These are phyloP conservation scores for Cercophora scortea DNA, from an alignment of 495 filamentous ascomycete species.

Conservation along the genomic window DNA sequence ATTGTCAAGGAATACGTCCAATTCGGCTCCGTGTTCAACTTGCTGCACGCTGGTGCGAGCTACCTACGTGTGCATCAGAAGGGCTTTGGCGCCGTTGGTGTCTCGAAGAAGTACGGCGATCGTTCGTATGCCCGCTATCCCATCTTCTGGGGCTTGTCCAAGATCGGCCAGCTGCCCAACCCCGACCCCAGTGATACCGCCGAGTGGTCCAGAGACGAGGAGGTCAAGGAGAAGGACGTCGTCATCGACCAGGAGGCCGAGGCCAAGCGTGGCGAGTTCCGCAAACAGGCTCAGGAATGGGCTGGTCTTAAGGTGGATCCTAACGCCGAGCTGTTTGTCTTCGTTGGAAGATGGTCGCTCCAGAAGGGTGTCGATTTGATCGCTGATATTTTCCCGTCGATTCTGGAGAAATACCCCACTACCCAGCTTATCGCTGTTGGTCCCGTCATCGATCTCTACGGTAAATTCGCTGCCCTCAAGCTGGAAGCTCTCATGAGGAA, in stretches of 20 bases:
- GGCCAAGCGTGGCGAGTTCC: constrained; percentile 44
- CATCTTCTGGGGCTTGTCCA: constrained; percentile 67
- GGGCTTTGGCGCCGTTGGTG: constrained; percentile 67
- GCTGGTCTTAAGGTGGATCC: constrained; percentile 55
- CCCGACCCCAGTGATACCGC: constrained; percentile 66
- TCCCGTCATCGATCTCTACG: constrained; percentile 70
- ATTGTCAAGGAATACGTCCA: constrained; percentile 50
- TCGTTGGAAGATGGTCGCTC: constrained; percentile 70
- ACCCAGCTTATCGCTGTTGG: constrained; percentile 64
- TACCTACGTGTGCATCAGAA: constrained; percentile 67
- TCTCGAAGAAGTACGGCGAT: constrained; percentile 67
- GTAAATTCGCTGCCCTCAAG: constrained; percentile 68
- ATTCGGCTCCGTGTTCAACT: constrained; percentile 62
- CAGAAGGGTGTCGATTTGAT: constrained; percentile 74
- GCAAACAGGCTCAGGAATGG: constrained; percentile 66
- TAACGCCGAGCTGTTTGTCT: constrained; percentile 64
- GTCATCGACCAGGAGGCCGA: constrained; percentile 52
- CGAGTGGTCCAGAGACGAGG: constrained; percentile 49
- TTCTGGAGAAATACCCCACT: constrained; percentile 56
- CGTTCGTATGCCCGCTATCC: constrained; percentile 66
- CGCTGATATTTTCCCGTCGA: constrained; percentile 63
- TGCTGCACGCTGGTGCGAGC: constrained; percentile 62
- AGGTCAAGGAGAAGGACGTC: constrained; percentile 38
- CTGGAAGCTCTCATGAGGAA: constrained; percentile 61
- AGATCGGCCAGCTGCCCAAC: constrained; percentile 63